Evolutionary conservation across 2,329 filamentous ascomycete genomes (phyloP).

Genomic region (Annulohypoxylon truncatum): DNA sequence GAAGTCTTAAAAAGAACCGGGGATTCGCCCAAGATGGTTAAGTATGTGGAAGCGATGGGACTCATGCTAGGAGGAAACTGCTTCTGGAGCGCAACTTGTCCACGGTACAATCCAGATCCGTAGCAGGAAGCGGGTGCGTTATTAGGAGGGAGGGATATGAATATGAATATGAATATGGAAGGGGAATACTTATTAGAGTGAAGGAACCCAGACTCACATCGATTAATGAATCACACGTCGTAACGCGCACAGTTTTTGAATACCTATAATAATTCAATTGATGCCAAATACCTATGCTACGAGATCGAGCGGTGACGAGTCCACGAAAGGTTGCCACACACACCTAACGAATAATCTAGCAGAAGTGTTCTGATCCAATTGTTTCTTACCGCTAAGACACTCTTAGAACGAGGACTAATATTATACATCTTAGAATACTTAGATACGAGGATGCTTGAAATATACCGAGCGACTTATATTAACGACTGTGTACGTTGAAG

Average conservation of each 20-base stretch:
- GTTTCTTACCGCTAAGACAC: background rate
- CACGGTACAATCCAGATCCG: slow-evolving; percentile 15
- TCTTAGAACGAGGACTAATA: slow-evolving; percentile 5
- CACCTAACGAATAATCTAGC: background rate
- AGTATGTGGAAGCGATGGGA: slow-evolving; percentile 15
- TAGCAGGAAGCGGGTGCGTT: background rate
- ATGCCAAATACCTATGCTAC: background rate
- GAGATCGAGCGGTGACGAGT: background rate
- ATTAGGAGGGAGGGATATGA: background rate
- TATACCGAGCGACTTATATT: background rate
- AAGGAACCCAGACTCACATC: background rate
- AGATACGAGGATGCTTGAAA: background rate
- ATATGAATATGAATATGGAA: too few species aligned
- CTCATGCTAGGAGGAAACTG: slow-evolving; percentile 15
- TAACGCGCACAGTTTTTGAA: background rate
- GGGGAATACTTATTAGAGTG: background rate
- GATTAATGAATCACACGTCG: background rate
- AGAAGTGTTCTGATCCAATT: background rate
- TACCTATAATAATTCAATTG: background rate
- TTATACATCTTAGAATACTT: slow-evolving; percentile 13
- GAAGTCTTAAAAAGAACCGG: slow-evolving; percentile 10
- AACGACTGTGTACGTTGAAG: slow-evolving; percentile 7
- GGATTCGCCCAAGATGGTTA: slow-evolving; percentile 4
- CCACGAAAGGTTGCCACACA: background rate
- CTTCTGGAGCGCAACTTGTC: slow-evolving; percentile 14